Conservation (phyloP, 2,329 filamentous ascomycete genomes). For the Verticillium tricorpus region DNA sequence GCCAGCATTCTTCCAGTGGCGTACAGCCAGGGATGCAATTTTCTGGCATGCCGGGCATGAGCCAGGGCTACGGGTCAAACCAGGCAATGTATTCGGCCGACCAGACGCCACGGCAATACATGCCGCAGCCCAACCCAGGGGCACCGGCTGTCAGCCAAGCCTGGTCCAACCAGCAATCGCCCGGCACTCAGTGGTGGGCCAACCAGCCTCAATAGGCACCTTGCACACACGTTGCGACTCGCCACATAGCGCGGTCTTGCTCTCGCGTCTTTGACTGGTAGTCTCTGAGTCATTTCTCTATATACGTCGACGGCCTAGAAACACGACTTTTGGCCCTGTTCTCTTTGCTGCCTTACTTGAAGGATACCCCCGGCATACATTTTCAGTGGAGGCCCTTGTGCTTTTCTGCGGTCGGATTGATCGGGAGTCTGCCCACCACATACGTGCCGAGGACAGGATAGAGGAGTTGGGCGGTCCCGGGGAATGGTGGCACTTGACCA, state of each 20-base stretch:
- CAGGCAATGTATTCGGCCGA: constrained; percentile 59
- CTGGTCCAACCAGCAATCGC: constrained; percentile 58
- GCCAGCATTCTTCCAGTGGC: constrained; percentile 45
- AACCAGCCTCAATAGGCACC: constrained; percentile 36
- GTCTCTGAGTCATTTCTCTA: not conserved
- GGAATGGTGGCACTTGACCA: constrained; percentile 10
- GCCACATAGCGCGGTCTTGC: not conserved
- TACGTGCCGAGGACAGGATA: constrained; percentile 29
- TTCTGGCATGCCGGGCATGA: constrained; percentile 57
- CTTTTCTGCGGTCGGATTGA: constrained; percentile 21
- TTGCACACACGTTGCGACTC: not conserved
- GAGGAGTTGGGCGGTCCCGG: constrained; percentile 28
- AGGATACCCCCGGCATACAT: constrained; percentile 31
- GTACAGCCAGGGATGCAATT: constrained; percentile 59
- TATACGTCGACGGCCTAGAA: not conserved
- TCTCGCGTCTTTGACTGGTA: not conserved
- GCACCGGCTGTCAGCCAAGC: constrained; percentile 46
- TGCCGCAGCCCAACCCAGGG: constrained; percentile 56
- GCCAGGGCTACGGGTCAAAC: constrained; percentile 52
- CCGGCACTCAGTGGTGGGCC: constrained; percentile 54
- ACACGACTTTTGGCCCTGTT: not conserved
- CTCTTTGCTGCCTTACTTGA: constrained; percentile 1
- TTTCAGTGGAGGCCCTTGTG: constrained; percentile 28
- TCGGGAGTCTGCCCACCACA: constrained; percentile 26
- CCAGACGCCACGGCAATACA: constrained; percentile 61